Conservation (phyloP, 306 rosid species). For the Vigna radiata region DNA sequence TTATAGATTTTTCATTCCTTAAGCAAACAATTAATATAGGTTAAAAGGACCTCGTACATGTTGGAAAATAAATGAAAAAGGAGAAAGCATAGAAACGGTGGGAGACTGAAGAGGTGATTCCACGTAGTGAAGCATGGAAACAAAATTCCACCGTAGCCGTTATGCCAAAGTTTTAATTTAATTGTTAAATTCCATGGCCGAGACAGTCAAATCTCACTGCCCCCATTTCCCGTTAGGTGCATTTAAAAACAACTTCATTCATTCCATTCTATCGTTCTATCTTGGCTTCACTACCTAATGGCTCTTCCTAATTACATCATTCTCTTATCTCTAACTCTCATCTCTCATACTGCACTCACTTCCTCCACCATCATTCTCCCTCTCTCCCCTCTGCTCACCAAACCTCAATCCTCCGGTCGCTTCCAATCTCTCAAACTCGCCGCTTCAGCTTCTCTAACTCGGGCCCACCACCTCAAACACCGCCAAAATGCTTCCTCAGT, state of each 20-base stretch:
- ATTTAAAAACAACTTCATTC: neutral
- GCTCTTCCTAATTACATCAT: conserved; percentile 40
- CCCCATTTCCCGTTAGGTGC: neutral
- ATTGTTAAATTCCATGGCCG: neutral
- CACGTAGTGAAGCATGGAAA: too few species aligned
- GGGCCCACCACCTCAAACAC: conserved; percentile 79
- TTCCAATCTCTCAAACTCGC: conserved; percentile 52
- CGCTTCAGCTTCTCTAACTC: conserved; percentile 63
- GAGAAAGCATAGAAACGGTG: too few species aligned
- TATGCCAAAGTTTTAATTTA: neutral
- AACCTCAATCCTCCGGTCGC: conserved; percentile 58
- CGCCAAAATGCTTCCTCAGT: conserved; percentile 27
- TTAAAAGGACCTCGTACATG: too few species aligned
- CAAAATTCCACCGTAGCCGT: conserved; percentile 4
- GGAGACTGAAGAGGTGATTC: too few species aligned
- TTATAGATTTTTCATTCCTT: too few species aligned
- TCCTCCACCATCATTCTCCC: conserved; percentile 56
- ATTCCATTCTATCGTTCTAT: neutral
- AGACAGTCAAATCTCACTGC: neutral
- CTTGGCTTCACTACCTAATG: conserved; percentile 12
- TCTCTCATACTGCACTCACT: conserved; percentile 43
- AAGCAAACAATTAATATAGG: too few species aligned
- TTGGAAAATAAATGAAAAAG: too few species aligned
- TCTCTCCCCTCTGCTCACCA: conserved; percentile 50
- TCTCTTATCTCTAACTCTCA: conserved; percentile 12